phyloP scores from a whole-genome alignment of 306 rosid genomes.

The Mimosa pudica region DNA sequence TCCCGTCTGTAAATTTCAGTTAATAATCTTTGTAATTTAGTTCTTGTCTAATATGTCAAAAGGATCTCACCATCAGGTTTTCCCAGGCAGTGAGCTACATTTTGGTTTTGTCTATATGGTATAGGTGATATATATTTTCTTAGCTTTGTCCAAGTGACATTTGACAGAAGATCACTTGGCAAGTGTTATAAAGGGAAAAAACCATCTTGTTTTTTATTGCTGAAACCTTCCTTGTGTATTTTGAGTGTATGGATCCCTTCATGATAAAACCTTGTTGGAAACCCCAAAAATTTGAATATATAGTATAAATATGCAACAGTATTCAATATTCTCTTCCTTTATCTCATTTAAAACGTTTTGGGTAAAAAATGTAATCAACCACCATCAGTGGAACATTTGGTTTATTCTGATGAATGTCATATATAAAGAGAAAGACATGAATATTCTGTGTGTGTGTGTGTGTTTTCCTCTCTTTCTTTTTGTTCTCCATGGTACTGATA shows the following conservation, averaged over 20 bases:
- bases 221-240: constrained; percentile 20
- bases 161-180: constrained; percentile 24
- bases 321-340: constrained; percentile 9
- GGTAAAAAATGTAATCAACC: background rate
- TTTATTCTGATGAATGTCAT: constrained; percentile 18
- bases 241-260: background rate
- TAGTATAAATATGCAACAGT: background rate
- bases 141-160: constrained; percentile 18
- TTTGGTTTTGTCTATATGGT: constrained; percentile 16
- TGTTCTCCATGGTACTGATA: constrained; percentile 19
- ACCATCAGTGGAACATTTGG: constrained; percentile 14
- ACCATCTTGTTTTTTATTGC: constrained; percentile 6
- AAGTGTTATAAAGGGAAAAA: constrained; percentile 26
- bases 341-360: background rate
- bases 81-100: constrained; percentile 23
- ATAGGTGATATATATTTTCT: constrained; percentile 21
- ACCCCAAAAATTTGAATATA: constrained; percentile 11
- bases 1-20: constrained; percentile 43
- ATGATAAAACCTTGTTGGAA: constrained; percentile 22
- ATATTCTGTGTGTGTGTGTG: background rate
- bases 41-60: constrained; percentile 28
- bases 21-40: constrained; percentile 34
- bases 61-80: constrained; percentile 30
- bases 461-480: background rate
- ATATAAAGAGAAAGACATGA: constrained; percentile 17